These are phyloP conservation scores for Nitzschia inconspicua DNA, from an alignment of 108 stramenopile species.

Conservation along the genomic window DNA sequence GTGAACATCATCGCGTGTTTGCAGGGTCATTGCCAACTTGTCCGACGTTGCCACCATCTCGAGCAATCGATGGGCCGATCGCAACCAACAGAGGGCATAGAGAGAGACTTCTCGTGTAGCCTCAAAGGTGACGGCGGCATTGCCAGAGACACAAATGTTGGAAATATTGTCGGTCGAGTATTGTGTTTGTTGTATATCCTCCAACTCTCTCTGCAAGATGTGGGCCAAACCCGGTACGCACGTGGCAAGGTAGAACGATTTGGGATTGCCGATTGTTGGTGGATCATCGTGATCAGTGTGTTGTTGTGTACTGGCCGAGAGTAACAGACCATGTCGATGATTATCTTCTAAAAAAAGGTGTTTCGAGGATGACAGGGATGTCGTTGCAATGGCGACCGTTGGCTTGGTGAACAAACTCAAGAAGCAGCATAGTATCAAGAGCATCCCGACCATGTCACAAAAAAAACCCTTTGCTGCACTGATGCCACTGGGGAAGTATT, in stretches of 20 bases:
- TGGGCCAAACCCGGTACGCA: constrained; percentile 73
- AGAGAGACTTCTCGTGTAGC: constrained; percentile 44
- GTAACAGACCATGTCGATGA: too few relatives aligned
- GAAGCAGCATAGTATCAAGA: too few relatives aligned
- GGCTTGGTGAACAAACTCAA: too few relatives aligned
- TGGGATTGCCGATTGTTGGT: too few relatives aligned
- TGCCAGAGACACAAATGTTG: constrained; percentile 19
- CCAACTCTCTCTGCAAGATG: constrained; percentile 53
- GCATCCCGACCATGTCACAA: too few relatives aligned
- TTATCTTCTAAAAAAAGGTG: too few relatives aligned
- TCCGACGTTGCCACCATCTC: constrained; percentile 38
- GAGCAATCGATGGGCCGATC: constrained; percentile 77
- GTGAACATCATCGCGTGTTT: constrained; percentile 57
- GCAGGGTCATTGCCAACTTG: constrained; percentile 16
- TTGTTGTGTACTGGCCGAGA: too few relatives aligned
- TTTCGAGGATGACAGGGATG: too few relatives aligned
- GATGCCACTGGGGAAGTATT: too few relatives aligned
- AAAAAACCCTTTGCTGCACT: too few relatives aligned
- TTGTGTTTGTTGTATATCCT: constrained; percentile 10
- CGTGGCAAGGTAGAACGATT: constrained; percentile 46
- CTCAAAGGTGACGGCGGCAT: constrained; percentile 32
- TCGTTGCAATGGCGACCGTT: too few relatives aligned
- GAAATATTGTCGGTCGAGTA: constrained; percentile 25
- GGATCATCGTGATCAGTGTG: too few relatives aligned
- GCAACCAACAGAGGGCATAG: constrained; percentile 53